Evolutionary conservation across 345 rosid species (phyloP), one percentile per base, ranked within the genome.

Genomic region (Sisymbrium irio): DNA sequence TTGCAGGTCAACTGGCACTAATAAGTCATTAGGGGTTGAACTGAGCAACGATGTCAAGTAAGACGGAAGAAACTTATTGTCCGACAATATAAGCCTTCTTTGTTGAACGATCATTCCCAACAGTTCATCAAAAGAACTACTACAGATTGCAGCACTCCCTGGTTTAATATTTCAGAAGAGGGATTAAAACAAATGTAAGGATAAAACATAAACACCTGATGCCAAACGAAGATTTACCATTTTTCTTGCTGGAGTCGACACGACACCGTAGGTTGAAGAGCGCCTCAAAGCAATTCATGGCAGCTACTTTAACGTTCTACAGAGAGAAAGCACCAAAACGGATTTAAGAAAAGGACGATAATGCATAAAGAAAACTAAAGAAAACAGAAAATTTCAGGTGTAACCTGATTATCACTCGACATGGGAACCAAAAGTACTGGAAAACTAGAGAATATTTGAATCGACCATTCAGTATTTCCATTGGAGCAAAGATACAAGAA

Each of bases 361-460:
- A 39, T 49, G 40, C 17, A n/a, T 18, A 55, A 49, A 14, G 59
- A 45, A 0, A 53, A 9, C 56, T 30, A 3, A 44, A 55, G 47
- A 42, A 62, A 64, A 54, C 12, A 63, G 1, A 33, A 28, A 33
- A 19, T 35, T 28, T 59, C 41, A 58, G n/a, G 74, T 20, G 27
- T 75, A 58, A 91, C 99, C 97, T 95, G 99, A 76, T 74, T 77
- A 66, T 83, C 85, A 78, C 82, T 76, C 25, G 87, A 73, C 47
- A 95, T 80, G 28, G 97, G 92, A 77, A 95, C 85, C 82, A 95
- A 87, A 71, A 92, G 74, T 0, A 85, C 82, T 9, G 97, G 95
- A 75, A 82, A 84, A 79, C 85, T 87, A 49, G 84, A 85, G 28
- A 95, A 79, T 76, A 88, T 86, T 65, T 90, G 85, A 76, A 72